Evolutionary conservation across 768 basidiomycete species (phyloP).

Genomic region (Exsudoporus frostii): DNA sequence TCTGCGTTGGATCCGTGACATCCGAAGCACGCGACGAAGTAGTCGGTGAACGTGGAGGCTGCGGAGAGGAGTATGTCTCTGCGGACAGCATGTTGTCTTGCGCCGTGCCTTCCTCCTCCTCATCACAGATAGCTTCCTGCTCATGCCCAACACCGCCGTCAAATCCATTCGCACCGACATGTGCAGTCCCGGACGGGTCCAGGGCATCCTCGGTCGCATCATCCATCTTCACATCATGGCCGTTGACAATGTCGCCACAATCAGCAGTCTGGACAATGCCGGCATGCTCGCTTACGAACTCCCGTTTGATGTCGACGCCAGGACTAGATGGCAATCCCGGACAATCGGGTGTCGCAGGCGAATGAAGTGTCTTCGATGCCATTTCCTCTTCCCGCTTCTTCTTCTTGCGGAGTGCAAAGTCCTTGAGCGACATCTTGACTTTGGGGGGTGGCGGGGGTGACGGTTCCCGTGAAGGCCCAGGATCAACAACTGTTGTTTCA

Average conservation of each 20-base stretch:
- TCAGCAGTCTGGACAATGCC: background rate
- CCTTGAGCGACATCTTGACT: constrained; percentile 54
- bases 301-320: constrained; percentile 10
- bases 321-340: constrained; percentile 21
- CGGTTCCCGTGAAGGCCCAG: constrained; percentile 11
- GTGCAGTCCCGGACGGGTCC: background rate
- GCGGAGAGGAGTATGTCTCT: background rate
- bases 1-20: constrained; percentile 6
- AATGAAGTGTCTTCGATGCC: constrained; percentile 27
- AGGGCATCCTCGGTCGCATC: constrained; percentile 1
- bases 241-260: background rate
- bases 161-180: background rate
- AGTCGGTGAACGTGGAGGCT: background rate
- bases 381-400: constrained; percentile 47
- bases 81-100: background rate
- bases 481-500: constrained; percentile 10
- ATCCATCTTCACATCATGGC: constrained; percentile 10
- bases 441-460: constrained; percentile 43
- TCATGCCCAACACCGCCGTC: background rate
- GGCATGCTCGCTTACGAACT: constrained; percentile 11
- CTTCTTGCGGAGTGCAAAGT: constrained; percentile 55
- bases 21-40: background rate
- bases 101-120: background rate
- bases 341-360: constrained; percentile 19
- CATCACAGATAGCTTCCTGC: background rate